Conservation (phyloP, 176 grass and related monocot species). For the Calamus simplicifolius region DNA sequence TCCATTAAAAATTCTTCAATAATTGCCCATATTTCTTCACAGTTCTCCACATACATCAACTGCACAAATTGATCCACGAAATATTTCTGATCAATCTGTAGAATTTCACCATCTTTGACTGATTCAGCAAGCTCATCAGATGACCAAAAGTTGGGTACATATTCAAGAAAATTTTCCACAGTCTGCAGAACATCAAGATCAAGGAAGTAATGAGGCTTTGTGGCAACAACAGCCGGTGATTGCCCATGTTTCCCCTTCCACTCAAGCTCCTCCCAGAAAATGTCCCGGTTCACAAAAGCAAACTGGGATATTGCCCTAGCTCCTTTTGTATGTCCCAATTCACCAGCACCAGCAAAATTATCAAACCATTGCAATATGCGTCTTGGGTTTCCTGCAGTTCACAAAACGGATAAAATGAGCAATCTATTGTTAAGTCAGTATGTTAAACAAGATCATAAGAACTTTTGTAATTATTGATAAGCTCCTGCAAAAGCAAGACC, state of each 20-base stretch:
- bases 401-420: conserved; percentile 6
- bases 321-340: conserved; percentile 70
- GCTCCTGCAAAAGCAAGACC: too few relatives aligned
- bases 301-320: conserved; percentile 74
- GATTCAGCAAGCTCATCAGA: conserved; percentile 83
- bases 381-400: conserved; percentile 42
- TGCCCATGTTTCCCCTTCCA: conserved; percentile 92
- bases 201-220: conserved; percentile 85
- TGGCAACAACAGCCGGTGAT: conserved; percentile 87
- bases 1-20: conserved; percentile 64
- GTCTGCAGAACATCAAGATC: conserved; percentile 79
- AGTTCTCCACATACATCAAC: conserved; percentile 73
- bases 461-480: too few relatives aligned
- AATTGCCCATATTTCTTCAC: conserved; percentile 51
- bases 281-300: conserved; percentile 76
- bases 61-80: conserved; percentile 59
- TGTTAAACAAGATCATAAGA: too few relatives aligned
- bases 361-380: conserved; percentile 77
- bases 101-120: conserved; percentile 75
- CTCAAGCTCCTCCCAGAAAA: conserved; percentile 92
- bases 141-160: conserved; percentile 79
- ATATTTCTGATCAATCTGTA: conserved; percentile 59
- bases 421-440: not conserved
- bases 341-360: conserved; percentile 57
- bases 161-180: conserved; percentile 81